Conservation (phyloP, 2,329 filamentous ascomycete species). For the Verticillium tricorpus region DNA sequence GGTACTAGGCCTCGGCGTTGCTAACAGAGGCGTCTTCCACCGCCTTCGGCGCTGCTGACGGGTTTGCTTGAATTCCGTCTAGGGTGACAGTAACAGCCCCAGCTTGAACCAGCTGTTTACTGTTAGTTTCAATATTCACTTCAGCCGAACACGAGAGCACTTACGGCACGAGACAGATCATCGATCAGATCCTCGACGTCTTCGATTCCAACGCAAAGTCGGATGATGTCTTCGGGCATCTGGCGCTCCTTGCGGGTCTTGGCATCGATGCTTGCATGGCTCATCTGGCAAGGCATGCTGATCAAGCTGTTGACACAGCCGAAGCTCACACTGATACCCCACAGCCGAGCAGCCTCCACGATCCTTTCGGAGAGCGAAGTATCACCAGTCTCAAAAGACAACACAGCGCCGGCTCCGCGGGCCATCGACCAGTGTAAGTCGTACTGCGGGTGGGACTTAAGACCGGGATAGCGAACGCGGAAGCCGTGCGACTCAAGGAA, state of each 20-base stretch:
- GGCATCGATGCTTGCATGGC: constrained; percentile 94
- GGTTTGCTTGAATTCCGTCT: constrained; percentile 70
- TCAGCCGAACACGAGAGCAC: constrained; percentile 29
- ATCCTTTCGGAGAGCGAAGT: constrained; percentile 80
- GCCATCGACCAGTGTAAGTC: constrained; percentile 95
- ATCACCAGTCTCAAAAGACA: constrained; percentile 95
- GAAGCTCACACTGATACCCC: constrained; percentile 95
- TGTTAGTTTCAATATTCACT: constrained; percentile 16
- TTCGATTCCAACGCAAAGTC: constrained; percentile 94
- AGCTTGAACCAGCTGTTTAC: constrained; percentile 77
- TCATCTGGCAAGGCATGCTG: constrained; percentile 99
- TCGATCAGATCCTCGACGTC: constrained; percentile 89
- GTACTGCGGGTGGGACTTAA: constrained; percentile 94
- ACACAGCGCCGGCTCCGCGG: constrained; percentile 85
- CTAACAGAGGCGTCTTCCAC: background rate
- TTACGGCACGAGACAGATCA: constrained; percentile 83
- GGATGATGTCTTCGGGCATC: constrained; percentile 95
- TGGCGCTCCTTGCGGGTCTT: constrained; percentile 85
- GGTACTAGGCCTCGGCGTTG: background rate
- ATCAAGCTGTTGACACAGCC: constrained; percentile 98
- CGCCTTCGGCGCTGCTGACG: background rate
- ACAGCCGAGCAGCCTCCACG: constrained; percentile 86
- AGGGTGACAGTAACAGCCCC: constrained; percentile 84
- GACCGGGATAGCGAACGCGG: constrained; percentile 88
- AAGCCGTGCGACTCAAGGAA: constrained; percentile 91